These are phyloP conservation scores for Acanthamoeba rhysodes DNA, from an alignment of 208 protist genomes.

Conservation along the genomic window DNA sequence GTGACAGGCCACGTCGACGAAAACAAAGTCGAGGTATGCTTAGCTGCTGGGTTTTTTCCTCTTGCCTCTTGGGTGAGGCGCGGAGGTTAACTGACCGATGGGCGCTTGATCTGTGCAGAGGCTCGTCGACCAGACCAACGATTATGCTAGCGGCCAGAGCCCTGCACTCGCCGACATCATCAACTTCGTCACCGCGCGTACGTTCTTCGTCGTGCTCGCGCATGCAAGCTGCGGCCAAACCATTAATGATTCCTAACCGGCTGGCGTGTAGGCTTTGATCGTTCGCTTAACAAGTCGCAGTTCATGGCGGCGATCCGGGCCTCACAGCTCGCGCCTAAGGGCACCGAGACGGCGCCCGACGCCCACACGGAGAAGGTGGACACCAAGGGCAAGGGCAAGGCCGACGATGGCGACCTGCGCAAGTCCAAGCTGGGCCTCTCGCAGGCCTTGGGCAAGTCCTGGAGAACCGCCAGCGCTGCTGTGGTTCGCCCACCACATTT, in stretches of 20 bases:
- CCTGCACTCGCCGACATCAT: slow-evolving; percentile 16
- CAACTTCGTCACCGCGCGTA: slow-evolving; percentile 25
- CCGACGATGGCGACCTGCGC: neutral
- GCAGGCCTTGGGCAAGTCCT: neutral
- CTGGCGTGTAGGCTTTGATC: neutral
- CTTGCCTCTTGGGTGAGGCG: neutral
- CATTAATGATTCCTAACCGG: too few relatives aligned
- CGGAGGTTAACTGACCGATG: neutral
- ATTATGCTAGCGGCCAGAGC: neutral
- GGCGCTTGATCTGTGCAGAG: neutral
- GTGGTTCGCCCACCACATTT: neutral
- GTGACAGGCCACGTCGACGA: slow-evolving; percentile 17
- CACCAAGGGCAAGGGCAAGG: slow-evolving; percentile 44
- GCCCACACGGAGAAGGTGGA: neutral
- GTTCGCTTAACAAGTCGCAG: slow-evolving; percentile 34
- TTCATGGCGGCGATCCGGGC: neutral
- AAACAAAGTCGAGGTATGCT: slow-evolving; percentile 37
- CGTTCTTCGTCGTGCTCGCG: neutral
- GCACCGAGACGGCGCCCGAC: neutral
- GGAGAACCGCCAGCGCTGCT: neutral
- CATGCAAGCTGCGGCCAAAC: too few relatives aligned
- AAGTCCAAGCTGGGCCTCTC: slow-evolving; percentile 49
- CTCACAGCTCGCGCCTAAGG: neutral
- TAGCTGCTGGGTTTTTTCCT: neutral
- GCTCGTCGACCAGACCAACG: slow-evolving; percentile 13